Conservation (phyloP, 306 rosid genomes). For the Echinosophora koreensis region DNA sequence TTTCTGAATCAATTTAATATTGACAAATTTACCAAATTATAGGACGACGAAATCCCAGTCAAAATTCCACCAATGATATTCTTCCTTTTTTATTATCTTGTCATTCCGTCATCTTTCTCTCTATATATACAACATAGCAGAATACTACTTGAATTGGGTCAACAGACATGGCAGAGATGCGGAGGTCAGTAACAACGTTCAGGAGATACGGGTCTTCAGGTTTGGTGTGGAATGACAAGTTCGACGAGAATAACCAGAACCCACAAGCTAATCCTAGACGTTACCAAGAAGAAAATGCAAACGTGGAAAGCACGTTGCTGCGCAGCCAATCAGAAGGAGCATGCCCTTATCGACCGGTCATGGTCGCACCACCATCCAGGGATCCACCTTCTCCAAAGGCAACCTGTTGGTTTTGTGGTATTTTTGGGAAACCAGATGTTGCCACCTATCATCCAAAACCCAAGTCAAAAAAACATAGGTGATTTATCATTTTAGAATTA, state of each 20-base stretch:
- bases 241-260: slow-evolving; percentile 29
- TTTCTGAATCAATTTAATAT: too few species aligned
- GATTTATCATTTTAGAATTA: not conserved
- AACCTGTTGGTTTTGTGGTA: slow-evolving; percentile 53
- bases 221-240: slow-evolving; percentile 62
- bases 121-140: too few species aligned
- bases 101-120: too few species aligned
- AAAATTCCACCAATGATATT: too few species aligned
- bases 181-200: slow-evolving; percentile 60
- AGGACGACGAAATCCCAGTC: too few species aligned
- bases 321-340: slow-evolving; percentile 44
- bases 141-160: too few species aligned
- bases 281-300: not conserved
- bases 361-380: slow-evolving; percentile 28
- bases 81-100: too few species aligned
- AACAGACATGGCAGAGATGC: slow-evolving; percentile 47
- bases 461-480: slow-evolving; percentile 47
- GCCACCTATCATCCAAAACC: slow-evolving; percentile 14
- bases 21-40: too few species aligned
- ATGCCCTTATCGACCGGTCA: not conserved
- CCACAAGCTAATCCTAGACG: not conserved
- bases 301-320: not conserved
- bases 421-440: slow-evolving; percentile 51
- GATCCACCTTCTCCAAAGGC: slow-evolving; percentile 67
- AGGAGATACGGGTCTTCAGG: slow-evolving; percentile 73